phyloP scores from a whole-genome alignment of 2,329 filamentous ascomycete species.

The Sclerotiophoma versabilis region DNA sequence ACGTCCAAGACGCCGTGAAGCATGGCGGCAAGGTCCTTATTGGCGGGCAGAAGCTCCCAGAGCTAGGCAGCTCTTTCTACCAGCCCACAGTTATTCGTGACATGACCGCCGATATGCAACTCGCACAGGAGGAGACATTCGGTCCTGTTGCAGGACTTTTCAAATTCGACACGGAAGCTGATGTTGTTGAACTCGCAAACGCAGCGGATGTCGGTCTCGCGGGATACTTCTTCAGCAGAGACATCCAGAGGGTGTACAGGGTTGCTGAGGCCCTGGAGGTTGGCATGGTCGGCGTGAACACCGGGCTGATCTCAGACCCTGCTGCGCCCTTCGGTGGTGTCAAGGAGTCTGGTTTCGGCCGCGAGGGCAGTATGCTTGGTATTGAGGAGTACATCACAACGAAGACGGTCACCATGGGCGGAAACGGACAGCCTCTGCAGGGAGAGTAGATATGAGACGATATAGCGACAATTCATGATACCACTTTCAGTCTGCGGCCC shows the following conservation, averaged over 20 bases:
- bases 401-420: slow-evolving; percentile 63
- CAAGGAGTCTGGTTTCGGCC: slow-evolving; percentile 59
- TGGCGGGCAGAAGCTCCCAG: slow-evolving; percentile 71
- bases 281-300: slow-evolving; percentile 78
- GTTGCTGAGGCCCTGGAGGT: slow-evolving; percentile 75
- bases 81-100: slow-evolving; percentile 87
- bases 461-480: neutral
- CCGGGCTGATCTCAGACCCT: slow-evolving; percentile 57
- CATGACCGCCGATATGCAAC: slow-evolving; percentile 84
- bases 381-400: slow-evolving; percentile 58
- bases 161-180: slow-evolving; percentile 84
- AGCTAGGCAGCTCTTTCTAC: slow-evolving; percentile 86
- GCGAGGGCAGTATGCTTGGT: slow-evolving; percentile 59
- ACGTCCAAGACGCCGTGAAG: slow-evolving; percentile 47
- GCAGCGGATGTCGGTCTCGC: slow-evolving; percentile 83
- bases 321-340: slow-evolving; percentile 58
- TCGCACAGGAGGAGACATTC: slow-evolving; percentile 91
- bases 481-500: neutral
- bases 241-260: slow-evolving; percentile 65
- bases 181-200: slow-evolving; percentile 87
- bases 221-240: slow-evolving; percentile 86
- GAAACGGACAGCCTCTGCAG: slow-evolving; percentile 66
- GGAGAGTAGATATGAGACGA: slow-evolving; percentile 27
- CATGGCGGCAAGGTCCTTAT: slow-evolving; percentile 43
- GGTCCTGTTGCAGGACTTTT: slow-evolving; percentile 92